phyloP scores from a whole-genome alignment of 225 moss, liverwort and hornwort genomes.

The Pleurozium schreberi region DNA sequence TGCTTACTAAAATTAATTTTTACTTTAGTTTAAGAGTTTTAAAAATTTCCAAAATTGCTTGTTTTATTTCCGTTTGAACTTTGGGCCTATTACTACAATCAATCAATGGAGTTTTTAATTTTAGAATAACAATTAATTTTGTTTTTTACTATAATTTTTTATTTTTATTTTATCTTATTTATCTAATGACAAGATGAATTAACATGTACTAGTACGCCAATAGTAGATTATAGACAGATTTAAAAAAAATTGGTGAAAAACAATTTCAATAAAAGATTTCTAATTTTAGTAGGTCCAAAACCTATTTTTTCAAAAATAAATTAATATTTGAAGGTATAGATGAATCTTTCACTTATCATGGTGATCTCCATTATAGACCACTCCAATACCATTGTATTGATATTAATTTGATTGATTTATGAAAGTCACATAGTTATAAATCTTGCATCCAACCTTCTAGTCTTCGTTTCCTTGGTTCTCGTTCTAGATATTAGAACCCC shows the following conservation, averaged over 20 bases:
- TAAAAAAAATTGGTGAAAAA: too few relatives aligned
- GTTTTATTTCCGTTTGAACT: neutral
- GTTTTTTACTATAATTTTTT: neutral
- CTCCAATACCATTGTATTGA: neutral
- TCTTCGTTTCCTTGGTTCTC: rapidly evolving
- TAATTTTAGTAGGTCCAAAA: neutral
- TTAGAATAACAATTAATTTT: neutral
- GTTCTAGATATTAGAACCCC: neutral
- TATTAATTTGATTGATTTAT: neutral
- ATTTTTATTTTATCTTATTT: neutral
- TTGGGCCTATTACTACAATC: neutral
- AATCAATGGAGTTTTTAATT: neutral
- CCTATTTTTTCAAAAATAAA: neutral
- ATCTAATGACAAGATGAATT: neutral
- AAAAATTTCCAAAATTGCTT: neutral
- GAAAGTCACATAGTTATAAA: neutral
- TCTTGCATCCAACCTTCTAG: neutral
- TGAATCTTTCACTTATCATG: neutral
- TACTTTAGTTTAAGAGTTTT: neutral
- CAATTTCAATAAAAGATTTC: neutral
- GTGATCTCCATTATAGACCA: neutral
- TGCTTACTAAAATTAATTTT: neutral
- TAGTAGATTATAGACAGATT: neutral
- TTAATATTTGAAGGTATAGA: neutral
- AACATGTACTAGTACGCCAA: rapidly evolving